Conservation (phyloP, 805 yeast genomes). For the Starmerella stellata region DNA sequence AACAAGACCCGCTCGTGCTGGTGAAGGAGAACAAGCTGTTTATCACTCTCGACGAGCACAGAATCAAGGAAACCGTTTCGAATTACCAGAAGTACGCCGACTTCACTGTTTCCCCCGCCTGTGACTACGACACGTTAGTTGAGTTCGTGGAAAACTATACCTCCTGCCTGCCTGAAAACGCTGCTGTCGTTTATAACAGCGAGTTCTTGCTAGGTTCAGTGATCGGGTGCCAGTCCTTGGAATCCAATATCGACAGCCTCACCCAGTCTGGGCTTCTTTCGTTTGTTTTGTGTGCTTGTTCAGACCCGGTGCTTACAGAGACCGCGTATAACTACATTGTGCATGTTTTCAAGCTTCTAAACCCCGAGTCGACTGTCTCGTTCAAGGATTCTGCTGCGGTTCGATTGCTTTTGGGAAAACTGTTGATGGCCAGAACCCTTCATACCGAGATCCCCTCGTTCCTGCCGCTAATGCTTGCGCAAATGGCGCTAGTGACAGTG, state of each 20-base stretch:
- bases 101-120: neutral
- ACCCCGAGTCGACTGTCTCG: slow-evolving; percentile 4
- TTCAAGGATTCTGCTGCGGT: slow-evolving; percentile 15
- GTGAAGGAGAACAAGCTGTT: slow-evolving; percentile 4
- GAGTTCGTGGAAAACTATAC: slow-evolving; percentile 2
- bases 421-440: slow-evolving; percentile 3
- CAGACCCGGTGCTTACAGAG: slow-evolving; percentile 1
- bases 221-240: slow-evolving; percentile 14
- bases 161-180: neutral
- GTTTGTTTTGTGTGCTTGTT: slow-evolving; percentile 6
- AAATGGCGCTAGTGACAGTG: slow-evolving; percentile 36
- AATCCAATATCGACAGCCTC: slow-evolving; percentile 27
- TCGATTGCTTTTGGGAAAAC: slow-evolving; percentile 13
- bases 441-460: slow-evolving; percentile 19
- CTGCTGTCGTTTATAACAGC: slow-evolving; percentile 32
- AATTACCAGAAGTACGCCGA: slow-evolving; percentile 19
- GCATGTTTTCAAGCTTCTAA: slow-evolving; percentile 3
- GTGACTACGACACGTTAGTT: neutral
- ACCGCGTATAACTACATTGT: slow-evolving; percentile 3
- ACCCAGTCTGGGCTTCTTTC: slow-evolving; percentile 20
- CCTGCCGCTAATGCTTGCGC: slow-evolving; percentile 38
- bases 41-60: slow-evolving; percentile 15
- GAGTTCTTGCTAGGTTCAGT: slow-evolving; percentile 44
- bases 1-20: slow-evolving; percentile 16
- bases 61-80: slow-evolving; percentile 6